Evolutionary conservation across 495 filamentous ascomycete species (phyloP).

Genomic region (Talaromyces adpressus): DNA sequence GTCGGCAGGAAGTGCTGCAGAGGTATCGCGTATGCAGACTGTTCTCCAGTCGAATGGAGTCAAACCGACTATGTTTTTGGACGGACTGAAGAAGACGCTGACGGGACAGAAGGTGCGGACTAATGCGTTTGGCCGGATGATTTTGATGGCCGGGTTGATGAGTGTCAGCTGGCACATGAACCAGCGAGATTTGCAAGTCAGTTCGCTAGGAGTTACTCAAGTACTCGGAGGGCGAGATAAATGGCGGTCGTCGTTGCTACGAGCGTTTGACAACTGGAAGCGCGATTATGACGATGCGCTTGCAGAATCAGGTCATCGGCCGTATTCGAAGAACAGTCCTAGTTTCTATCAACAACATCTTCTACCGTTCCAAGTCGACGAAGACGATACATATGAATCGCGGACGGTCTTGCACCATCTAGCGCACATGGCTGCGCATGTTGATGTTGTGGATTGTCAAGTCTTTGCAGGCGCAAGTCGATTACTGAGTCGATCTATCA

Average conservation of each 20-base stretch:
- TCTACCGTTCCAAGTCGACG: conserved; percentile 38
- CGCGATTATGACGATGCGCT: conserved; percentile 83
- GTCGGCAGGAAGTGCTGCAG: conserved; percentile 83
- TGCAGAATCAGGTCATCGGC: conserved; percentile 35
- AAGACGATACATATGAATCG: conserved; percentile 77
- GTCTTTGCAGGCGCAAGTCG: conserved; percentile 85
- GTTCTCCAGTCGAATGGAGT: conserved; percentile 75
- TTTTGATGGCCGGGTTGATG: conserved; percentile 89
- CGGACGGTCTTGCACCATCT: conserved; percentile 86
- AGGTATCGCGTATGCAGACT: conserved; percentile 82
- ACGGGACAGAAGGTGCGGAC: conserved; percentile 83
- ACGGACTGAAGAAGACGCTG: conserved; percentile 84
- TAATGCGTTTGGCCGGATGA: conserved; percentile 90
- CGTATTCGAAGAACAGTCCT: conserved; percentile 15
- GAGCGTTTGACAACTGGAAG: conserved; percentile 94
- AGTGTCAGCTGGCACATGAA: conserved; percentile 98
- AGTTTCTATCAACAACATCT: conserved; percentile 35
- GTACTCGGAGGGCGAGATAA: conserved; percentile 86
- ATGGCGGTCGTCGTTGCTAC: conserved; percentile 81
- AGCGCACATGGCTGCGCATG: conserved; percentile 97
- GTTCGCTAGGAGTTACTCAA: conserved; percentile 69
- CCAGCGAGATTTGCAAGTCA: conserved; percentile 91
- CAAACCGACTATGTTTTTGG: conserved; percentile 82
- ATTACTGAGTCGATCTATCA: conserved; percentile 80
- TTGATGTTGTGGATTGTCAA: conserved; percentile 95